These are phyloP conservation scores for Ailanthus altissimus DNA, from an alignment of 345 rosid species.

Conservation along the genomic window DNA sequence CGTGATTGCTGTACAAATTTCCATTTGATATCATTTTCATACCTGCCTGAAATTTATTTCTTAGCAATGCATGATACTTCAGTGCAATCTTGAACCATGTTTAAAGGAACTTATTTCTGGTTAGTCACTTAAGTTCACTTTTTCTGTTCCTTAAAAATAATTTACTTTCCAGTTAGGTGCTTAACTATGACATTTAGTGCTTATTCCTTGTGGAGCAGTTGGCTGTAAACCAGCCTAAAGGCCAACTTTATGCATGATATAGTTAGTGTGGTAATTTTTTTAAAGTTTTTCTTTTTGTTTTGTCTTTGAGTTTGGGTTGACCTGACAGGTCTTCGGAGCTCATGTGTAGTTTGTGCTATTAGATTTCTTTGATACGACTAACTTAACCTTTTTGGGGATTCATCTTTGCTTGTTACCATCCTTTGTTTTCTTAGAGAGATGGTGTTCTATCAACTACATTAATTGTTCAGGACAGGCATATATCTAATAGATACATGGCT, in stretches of 20 bases:
- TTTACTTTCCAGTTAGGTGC: neutral
- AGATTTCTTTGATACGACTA: neutral
- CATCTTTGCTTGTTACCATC: neutral
- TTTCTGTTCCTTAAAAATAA: neutral
- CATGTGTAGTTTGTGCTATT: neutral
- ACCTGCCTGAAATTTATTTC: neutral
- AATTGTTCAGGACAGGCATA: neutral
- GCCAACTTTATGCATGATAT: neutral
- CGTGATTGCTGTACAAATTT: constrained; percentile 26
- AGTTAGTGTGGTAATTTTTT: neutral
- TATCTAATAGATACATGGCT: neutral
- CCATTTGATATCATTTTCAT: neutral
- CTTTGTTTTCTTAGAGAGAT: neutral
- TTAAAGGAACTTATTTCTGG: neutral
- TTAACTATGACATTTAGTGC: constrained; percentile 11
- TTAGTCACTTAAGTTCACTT: neutral
- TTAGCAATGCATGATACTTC: neutral
- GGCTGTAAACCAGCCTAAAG: neutral
- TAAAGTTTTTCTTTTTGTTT: neutral
- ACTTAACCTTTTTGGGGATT: neutral
- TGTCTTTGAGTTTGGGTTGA: neutral
- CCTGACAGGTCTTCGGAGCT: neutral
- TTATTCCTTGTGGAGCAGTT: constrained; percentile 5
- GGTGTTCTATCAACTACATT: neutral
- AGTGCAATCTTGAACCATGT: constrained; percentile 8